Conservation (phyloP, 2,329 filamentous ascomycete genomes). For the Thermoascus crustaceus region DNA sequence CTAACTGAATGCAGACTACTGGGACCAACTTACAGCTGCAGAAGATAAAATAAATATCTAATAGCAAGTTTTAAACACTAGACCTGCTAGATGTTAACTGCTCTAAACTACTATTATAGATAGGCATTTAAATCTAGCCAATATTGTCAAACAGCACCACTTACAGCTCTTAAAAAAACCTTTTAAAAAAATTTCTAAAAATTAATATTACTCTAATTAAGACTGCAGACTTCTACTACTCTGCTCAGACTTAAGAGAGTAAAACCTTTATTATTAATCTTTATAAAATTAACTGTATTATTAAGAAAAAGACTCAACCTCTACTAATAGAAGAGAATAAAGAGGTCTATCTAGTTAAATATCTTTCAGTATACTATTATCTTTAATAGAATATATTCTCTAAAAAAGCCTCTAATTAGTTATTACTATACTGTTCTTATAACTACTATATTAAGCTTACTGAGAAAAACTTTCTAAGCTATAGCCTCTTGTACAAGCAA, state of each 20-base stretch:
- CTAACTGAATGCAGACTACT: too few species aligned
- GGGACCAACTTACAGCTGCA: too few species aligned
- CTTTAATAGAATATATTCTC: neutral
- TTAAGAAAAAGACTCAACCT: constrained; percentile 1
- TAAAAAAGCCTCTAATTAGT: neutral
- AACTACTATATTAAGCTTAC: constrained; percentile 1
- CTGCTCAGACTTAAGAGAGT: constrained; percentile 1
- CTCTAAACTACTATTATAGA: too few species aligned
- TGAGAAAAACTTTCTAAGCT: neutral
- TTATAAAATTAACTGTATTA: constrained; percentile 3
- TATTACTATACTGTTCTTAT: neutral
- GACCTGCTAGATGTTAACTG: too few species aligned
- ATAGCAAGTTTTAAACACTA: too few species aligned
- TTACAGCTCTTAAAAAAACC: too few species aligned
- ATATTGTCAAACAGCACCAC: too few species aligned
- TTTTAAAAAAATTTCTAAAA: neutral
- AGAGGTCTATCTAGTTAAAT: neutral
- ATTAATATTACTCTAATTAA: constrained; percentile 2
- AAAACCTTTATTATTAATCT: too few species aligned
- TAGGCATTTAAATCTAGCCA: too few species aligned
- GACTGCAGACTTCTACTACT: neutral
- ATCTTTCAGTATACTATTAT: neutral
- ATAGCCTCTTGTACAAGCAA: neutral
- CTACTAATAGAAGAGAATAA: too few species aligned
- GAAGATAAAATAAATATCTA: too few species aligned